Base-by-base conservation (phyloP, 768 basidiomycete species). In the Cyathus striatus region DNA sequence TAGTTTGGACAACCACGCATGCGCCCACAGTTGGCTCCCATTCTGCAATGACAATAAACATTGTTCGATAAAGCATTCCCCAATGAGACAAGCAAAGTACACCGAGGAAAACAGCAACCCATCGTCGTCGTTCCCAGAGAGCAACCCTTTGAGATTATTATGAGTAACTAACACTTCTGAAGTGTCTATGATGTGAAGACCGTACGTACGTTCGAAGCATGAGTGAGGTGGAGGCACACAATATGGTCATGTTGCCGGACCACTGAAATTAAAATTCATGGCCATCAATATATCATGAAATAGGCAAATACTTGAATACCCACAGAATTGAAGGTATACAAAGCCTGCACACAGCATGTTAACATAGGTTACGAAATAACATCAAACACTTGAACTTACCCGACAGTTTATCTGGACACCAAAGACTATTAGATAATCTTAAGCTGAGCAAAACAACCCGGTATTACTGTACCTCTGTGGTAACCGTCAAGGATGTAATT, bases 291-390 rank as follows among this genome's bases (percentile, higher is more conserved):
- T 33, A 39, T 7, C 12, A 9, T 32, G 27, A 25, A 17, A 13
- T 18, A 18, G 25, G 23, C 23, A 25, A 17, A 20, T 37, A 37
- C 12, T 12, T 16, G 3, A 30, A 16, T 3, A 57, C 72, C 47
- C 56, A 77, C 83, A 16, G 81, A 83, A 51, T 82, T 84, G 63
- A 83, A 86, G 0, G 75, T 79, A 50, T 78, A 86, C 12, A 87
- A 56, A 7, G 79, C 79, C 76, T 83, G 39, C 7, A 36, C 33
- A 26, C 37, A 48, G 40, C 44, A 49, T 30, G 43, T 35, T 18
- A 43, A 23, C 27, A 32, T 42, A 26, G 2, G 25, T 23, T 26
- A 41, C 38, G 26, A 2, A 37, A 22, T 7, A 44, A 22, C 13
- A 30, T 41, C 39, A 35, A 24, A 38, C 22, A 18, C 13, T 2